Percentiles rank a stretch among this genome's conserved stretches.
These are phyloP conservation scores for Penicillium maclennaniae DNA, from an alignment of 495 filamentous ascomycete species.

Conservation along the genomic window DNA sequence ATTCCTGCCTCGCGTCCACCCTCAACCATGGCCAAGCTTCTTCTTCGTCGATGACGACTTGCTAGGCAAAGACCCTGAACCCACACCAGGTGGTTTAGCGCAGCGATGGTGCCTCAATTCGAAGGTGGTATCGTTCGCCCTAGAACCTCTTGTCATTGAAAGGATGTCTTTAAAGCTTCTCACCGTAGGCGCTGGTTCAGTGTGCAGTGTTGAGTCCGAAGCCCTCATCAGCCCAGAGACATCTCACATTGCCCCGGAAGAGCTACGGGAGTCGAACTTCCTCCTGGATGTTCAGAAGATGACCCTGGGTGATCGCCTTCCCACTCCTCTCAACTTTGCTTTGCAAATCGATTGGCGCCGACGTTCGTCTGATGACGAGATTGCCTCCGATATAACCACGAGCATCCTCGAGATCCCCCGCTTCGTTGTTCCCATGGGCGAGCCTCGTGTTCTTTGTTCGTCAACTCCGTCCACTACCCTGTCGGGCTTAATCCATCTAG, in stretches of 20 bases:
- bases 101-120: constrained; percentile 79
- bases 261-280: constrained; percentile 67
- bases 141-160: constrained; percentile 64
- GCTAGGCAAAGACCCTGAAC: constrained; percentile 21
- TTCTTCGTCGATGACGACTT: constrained; percentile 55
- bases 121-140: constrained; percentile 68
- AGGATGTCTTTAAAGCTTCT: constrained; percentile 56
- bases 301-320: constrained; percentile 73
- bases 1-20: constrained; percentile 71
- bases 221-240: constrained; percentile 29
- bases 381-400: constrained; percentile 21
- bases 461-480: constrained; percentile 44
- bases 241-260: constrained; percentile 52
- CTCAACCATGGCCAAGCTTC: constrained; percentile 78
- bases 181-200: constrained; percentile 50
- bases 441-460: constrained; percentile 81
- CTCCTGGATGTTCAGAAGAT: constrained; percentile 65
- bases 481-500: constrained; percentile 46
- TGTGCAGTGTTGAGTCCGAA: constrained; percentile 43
- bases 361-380: constrained; percentile 12
- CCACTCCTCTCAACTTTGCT: constrained; percentile 67
- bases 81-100: constrained; percentile 57
- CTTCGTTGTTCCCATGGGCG: constrained; percentile 70
- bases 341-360: constrained; percentile 76
- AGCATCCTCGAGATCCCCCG: constrained; percentile 71